Base-by-base conservation (phyloP, 164 flowering plant genomes). In the Chloranthus sessilifolius region DNA sequence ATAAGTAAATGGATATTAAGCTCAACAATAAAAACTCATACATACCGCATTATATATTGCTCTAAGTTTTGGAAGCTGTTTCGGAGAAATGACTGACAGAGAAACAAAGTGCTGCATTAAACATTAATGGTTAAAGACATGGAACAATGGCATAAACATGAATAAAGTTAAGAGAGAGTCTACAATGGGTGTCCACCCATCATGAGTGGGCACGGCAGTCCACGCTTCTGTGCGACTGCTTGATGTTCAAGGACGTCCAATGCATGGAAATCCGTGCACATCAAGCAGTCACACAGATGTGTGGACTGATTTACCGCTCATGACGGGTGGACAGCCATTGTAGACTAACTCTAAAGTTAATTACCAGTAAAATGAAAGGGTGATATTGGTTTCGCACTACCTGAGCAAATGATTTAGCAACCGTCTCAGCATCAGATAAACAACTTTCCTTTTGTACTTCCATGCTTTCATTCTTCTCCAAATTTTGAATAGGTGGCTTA, bases 51-150 rank as follows among this genome's bases (percentile, higher is more conserved):
- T 71, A 61, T 76, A 92, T 58, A 92, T 80, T 27, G 77, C 73
- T 73, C 54, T 76, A 24, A 88, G 79, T 62, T 88, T 88, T 22
- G 83, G 86, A 49, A 85, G 85, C 69, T 82, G 84, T 50, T 82
- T 88, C 10, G 98, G 94, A 64, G 88, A 88, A 34, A 92, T 80
- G 56, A 92, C 87, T 14, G 98, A 92, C 22, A 92, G 58, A 52
- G 96, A 85, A 67, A 83, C 63, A 28, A 65, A 72, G 62, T 76
- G 73, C 98, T 92, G 95, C 76, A 78, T 35, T 47, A 19, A 68
- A 60, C 60, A 55, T 14, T 17, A 54, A 7, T 23, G 24, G 36
- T 53, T 10, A 46, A 43, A 22, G 30, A 45, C 20, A 34, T 7
- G 8, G 23, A 37, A 50, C 30, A 23, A 6, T 11, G 20, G 15